Percentiles rank a stretch among this genome's conserved stretches.
phyloP scores from a whole-genome alignment of 164 flowering plant genomes.

The Kalanchoe fedtschenkoi region DNA sequence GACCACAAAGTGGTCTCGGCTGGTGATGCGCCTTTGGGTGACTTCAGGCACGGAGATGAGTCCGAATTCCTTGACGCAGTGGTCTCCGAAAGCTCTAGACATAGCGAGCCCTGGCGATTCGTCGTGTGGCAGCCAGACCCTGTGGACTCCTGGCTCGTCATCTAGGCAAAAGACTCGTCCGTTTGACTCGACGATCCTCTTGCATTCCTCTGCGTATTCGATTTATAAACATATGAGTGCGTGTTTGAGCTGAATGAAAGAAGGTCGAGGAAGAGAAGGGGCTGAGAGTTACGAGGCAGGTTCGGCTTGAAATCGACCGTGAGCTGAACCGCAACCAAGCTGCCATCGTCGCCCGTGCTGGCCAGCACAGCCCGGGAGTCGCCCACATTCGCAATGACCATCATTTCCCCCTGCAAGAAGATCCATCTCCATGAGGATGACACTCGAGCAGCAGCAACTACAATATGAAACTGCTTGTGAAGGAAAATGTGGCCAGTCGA shows the following conservation, averaged over 20 bases:
- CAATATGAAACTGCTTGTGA: too few relatives aligned
- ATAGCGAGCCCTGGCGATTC: constrained; percentile 78
- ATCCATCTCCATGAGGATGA: too few relatives aligned
- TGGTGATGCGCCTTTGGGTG: constrained; percentile 50
- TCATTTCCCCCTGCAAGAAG: constrained; percentile 43
- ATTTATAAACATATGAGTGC: not conserved
- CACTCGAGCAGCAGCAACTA: too few relatives aligned
- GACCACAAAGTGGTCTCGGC: constrained; percentile 57
- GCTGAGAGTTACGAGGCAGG: constrained; percentile 55
- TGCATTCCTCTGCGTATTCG: constrained; percentile 52
- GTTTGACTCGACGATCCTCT: constrained; percentile 51
- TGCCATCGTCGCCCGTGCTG: constrained; percentile 67
- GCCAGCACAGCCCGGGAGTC: constrained; percentile 91
- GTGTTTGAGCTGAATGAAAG: too few relatives aligned
- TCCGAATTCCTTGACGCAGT: constrained; percentile 66
- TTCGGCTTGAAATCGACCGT: constrained; percentile 79
- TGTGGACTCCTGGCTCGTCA: constrained; percentile 84
- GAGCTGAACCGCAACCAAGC: constrained; percentile 59
- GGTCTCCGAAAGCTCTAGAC: constrained; percentile 93
- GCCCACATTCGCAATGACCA: constrained; percentile 72
- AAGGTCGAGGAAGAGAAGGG: not conserved
- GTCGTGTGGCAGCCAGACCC: constrained; percentile 66
- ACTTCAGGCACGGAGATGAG: constrained; percentile 84
- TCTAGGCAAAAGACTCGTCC: constrained; percentile 62
- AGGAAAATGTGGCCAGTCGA: not conserved